phyloP scores from a whole-genome alignment of 2,329 filamentous ascomycete species.

The Calonectria honghensis region DNA sequence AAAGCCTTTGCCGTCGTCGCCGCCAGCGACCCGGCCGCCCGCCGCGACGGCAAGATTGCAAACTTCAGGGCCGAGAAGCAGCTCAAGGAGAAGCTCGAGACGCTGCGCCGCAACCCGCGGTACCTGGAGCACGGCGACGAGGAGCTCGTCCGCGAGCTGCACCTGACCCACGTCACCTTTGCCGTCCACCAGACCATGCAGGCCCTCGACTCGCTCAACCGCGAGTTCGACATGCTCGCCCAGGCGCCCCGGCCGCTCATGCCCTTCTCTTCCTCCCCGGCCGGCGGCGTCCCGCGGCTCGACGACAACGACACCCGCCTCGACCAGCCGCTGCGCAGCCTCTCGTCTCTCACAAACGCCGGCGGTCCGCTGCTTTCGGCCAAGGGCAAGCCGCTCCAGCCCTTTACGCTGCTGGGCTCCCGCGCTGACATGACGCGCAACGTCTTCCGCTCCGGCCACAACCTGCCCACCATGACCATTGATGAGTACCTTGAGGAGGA shows the following conservation, averaged over 20 bases:
- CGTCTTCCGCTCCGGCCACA: conserved; percentile 94
- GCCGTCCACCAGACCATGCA: conserved; percentile 88
- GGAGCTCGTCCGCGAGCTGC: conserved; percentile 85
- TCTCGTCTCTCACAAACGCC: conserved; percentile 72
- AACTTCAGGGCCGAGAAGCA: conserved; percentile 91
- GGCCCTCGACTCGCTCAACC: conserved; percentile 88
- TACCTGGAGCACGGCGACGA: conserved; percentile 84
- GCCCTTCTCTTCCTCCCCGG: conserved; percentile 61
- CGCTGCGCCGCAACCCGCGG: conserved; percentile 65
- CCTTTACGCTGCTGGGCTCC: conserved; percentile 89
- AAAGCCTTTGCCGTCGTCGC: conserved; percentile 83
- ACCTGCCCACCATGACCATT: conserved; percentile 96
- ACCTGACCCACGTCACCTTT: conserved; percentile 84
- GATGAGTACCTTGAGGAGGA: conserved; percentile 98
- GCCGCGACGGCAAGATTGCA: conserved; percentile 89
- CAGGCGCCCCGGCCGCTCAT: conserved; percentile 78
- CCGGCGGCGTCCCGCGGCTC: conserved; percentile 66
- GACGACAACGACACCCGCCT: conserved; percentile 80
- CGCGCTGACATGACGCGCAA: conserved; percentile 84
- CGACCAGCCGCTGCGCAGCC: conserved; percentile 76
- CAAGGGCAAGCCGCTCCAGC: conserved; percentile 89
- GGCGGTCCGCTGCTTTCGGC: conserved; percentile 85
- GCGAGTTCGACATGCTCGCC: conserved; percentile 88
- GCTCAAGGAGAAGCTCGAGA: conserved; percentile 86
- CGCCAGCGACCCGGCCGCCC: conserved; percentile 76